Conservation (phyloP, 2,329 filamentous ascomycete genomes). For the Colletotrichum lini region DNA sequence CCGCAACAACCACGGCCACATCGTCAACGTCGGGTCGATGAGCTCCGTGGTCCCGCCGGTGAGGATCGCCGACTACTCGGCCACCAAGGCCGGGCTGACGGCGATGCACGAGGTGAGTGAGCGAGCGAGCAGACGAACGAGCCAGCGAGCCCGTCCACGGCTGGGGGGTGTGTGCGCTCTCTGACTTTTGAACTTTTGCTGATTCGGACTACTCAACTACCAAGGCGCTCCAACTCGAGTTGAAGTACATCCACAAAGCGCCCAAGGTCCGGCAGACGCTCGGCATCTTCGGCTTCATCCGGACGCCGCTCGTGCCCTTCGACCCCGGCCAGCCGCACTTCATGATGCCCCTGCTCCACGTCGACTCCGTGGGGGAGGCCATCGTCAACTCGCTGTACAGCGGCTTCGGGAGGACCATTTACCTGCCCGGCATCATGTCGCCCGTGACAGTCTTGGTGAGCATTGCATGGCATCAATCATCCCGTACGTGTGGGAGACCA, state of each 20-base stretch:
- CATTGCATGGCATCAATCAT: neutral
- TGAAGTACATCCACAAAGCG: constrained; percentile 49
- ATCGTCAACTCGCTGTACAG: constrained; percentile 50
- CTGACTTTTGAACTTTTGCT: constrained; percentile 5
- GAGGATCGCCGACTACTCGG: constrained; percentile 72
- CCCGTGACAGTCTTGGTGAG: constrained; percentile 49
- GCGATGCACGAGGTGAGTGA: constrained; percentile 49
- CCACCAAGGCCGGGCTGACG: constrained; percentile 63
- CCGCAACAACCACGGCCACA: constrained; percentile 71
- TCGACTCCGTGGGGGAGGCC: constrained; percentile 51
- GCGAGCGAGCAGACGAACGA: too few species aligned
- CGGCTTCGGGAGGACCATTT: constrained; percentile 50
- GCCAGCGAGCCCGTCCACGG: too few species aligned
- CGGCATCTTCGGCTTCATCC: constrained; percentile 51
- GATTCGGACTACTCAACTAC: neutral
- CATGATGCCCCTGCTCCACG: constrained; percentile 50
- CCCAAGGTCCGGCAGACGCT: constrained; percentile 49
- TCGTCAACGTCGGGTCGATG: constrained; percentile 73
- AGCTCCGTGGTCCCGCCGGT: constrained; percentile 68
- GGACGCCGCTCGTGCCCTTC: constrained; percentile 50
- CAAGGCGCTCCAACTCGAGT: constrained; percentile 50
- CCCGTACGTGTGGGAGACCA: rapidly evolving
- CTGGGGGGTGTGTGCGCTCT: too few species aligned
- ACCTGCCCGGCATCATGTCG: constrained; percentile 49
- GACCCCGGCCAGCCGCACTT: constrained; percentile 47